These are phyloP conservation scores for Ceratocystis colombiana DNA, from an alignment of 2,329 filamentous ascomycete genomes.

Conservation along the genomic window DNA sequence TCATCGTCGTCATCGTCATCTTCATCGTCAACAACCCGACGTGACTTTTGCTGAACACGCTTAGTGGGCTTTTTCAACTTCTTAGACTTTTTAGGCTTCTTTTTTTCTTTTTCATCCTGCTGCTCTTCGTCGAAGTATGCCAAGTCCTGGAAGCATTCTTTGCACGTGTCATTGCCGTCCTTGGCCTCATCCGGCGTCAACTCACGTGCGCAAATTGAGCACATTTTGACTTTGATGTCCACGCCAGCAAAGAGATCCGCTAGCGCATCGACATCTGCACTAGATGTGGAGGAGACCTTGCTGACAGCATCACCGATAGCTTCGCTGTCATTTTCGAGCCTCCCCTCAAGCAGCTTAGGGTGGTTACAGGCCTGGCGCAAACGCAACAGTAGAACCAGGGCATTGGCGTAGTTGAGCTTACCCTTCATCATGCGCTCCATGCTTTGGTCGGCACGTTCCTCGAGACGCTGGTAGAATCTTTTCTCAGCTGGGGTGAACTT, in stretches of 20 bases:
- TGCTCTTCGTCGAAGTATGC: conserved; percentile 47
- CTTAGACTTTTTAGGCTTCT: conserved; percentile 27
- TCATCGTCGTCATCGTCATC: conserved; percentile 23
- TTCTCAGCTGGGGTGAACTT: conserved; percentile 72
- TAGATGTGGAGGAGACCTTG: conserved; percentile 41
- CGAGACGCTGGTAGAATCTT: conserved; percentile 74
- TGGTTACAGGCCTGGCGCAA: conserved; percentile 93
- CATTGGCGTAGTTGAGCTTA: conserved; percentile 82
- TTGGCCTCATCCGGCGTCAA: conserved; percentile 44
- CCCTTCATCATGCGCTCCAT: conserved; percentile 81
- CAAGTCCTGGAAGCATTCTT: conserved; percentile 65
- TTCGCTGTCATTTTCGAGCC: conserved; percentile 80
- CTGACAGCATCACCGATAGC: conserved; percentile 40
- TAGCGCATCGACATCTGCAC: conserved; percentile 66
- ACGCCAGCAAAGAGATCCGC: conserved; percentile 79
- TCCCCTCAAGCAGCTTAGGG: conserved; percentile 73
- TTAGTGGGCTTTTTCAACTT: conserved; percentile 25
- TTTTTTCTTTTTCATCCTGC: conserved; percentile 32
- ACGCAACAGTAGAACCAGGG: conserved; percentile 80
- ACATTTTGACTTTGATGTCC: conserved; percentile 65
- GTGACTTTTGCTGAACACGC: conserved; percentile 31
- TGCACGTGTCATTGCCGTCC: conserved; percentile 47
- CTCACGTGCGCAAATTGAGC: conserved; percentile 69
- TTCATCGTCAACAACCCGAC: conserved; percentile 32
- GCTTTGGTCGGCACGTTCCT: conserved; percentile 73